phyloP scores from a whole-genome alignment of 2,329 filamentous ascomycete genomes.

The Arthrobotrys pseudoclavata region DNA sequence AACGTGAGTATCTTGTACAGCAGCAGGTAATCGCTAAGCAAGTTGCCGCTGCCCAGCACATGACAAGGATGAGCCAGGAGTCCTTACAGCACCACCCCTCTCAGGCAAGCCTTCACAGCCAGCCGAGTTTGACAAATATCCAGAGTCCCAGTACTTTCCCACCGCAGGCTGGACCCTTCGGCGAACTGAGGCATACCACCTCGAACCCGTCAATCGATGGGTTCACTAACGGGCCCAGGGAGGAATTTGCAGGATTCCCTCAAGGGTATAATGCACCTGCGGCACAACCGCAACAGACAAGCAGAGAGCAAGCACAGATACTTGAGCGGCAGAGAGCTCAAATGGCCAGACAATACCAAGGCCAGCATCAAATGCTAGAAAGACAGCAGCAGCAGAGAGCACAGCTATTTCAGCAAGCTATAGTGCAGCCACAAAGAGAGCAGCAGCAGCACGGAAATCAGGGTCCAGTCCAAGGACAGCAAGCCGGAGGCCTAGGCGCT shows the following conservation, averaged over 20 bases:
- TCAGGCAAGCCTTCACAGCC: constrained; percentile 94
- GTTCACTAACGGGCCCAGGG: constrained; percentile 24
- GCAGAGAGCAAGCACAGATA: constrained; percentile 60
- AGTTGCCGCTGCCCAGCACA: constrained; percentile 76
- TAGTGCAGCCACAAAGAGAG: constrained; percentile 45
- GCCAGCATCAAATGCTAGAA: constrained; percentile 55
- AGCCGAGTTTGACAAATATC: constrained; percentile 96
- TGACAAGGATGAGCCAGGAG: constrained; percentile 70
- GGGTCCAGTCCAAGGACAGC: constrained; percentile 59
- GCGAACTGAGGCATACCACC: constrained; percentile 50
- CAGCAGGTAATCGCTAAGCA: constrained; percentile 79
- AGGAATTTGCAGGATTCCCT: constrained; percentile 51
- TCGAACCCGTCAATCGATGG: constrained; percentile 54
- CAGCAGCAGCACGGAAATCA: constrained; percentile 52
- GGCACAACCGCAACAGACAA: constrained; percentile 41
- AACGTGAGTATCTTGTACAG: constrained; percentile 91
- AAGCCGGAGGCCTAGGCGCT: constrained; percentile 56
- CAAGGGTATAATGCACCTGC: constrained; percentile 44
- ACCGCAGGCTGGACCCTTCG: constrained; percentile 61
- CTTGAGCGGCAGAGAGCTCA: constrained; percentile 61
- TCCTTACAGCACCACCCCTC: constrained; percentile 92
- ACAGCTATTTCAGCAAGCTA: constrained; percentile 49
- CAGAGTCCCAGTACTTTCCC: constrained; percentile 63
- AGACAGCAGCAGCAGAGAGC: constrained; percentile 56
- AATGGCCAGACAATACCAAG: constrained; percentile 55